Conservation (phyloP, 306 rosid species). For the Cicer cuneatum region DNA sequence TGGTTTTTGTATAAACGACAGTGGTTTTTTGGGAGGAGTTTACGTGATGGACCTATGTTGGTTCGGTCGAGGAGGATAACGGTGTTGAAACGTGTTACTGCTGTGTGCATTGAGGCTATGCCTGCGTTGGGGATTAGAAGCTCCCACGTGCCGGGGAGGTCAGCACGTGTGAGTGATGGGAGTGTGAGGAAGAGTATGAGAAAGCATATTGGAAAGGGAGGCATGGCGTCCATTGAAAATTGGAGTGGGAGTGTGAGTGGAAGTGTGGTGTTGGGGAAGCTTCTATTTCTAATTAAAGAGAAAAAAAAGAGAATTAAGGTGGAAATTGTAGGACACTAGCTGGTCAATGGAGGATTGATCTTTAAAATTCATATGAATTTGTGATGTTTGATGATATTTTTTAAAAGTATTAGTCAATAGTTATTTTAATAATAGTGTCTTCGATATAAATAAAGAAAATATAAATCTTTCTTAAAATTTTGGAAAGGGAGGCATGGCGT, state of each 20-base stretch:
- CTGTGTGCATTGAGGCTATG: conserved; percentile 91
- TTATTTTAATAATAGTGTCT: too few species aligned
- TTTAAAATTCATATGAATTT: too few species aligned
- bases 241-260: background rate
- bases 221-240: conserved; percentile 35
- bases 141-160: conserved; percentile 94
- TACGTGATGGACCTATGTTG: conserved; percentile 73
- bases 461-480: too few species aligned
- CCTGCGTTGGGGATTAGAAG: conserved; percentile 71
- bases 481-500: background rate
- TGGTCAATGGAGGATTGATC: too few species aligned
- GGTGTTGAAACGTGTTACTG: conserved; percentile 87
- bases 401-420: too few species aligned
- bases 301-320: background rate
- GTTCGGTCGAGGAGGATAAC: conserved; percentile 87
- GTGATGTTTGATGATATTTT: too few species aligned
- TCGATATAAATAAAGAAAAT: too few species aligned
- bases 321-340: background rate
- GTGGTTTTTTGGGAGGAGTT: conserved; percentile 58
- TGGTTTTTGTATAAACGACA: conserved; percentile 68
- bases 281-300: conserved; percentile 30
- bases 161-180: conserved; percentile 45
- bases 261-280: conserved; percentile 15
- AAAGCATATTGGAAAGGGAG: background rate
- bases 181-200: conserved; percentile 9